Evolutionary conservation across 2,329 filamentous ascomycete species (phyloP).

Genomic region (Sporothrix phasma): DNA sequence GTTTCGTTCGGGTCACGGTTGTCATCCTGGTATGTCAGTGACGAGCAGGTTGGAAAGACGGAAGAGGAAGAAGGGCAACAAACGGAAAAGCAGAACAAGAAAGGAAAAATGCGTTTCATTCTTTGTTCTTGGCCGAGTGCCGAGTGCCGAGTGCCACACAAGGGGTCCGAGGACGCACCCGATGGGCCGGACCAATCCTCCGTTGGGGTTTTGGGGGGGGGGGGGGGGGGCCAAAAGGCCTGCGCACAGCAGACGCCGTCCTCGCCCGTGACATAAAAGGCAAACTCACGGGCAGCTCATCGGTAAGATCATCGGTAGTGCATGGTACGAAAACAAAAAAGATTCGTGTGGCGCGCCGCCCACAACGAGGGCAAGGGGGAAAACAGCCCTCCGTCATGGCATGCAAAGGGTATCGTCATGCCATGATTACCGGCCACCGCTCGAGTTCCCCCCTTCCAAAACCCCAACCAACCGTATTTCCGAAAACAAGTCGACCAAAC

Average conservation of each 20-base stretch:
- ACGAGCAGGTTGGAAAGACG: neutral
- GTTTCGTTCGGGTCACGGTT: neutral
- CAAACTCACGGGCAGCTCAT: neutral
- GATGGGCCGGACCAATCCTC: too few relatives aligned
- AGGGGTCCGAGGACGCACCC: neutral
- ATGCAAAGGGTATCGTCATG: neutral
- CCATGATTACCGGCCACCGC: neutral
- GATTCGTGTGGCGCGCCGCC: neutral
- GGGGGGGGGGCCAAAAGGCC: too few relatives aligned
- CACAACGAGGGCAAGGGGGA: neutral
- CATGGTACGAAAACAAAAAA: too few relatives aligned
- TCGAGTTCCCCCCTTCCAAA: too few relatives aligned
- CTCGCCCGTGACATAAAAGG: neutral
- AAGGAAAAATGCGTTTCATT: neutral
- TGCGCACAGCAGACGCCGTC: neutral
- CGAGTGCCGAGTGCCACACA: neutral
- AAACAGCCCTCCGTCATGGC: neutral
- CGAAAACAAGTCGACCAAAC: neutral
- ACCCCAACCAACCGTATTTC: too few relatives aligned
- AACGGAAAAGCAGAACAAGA: neutral
- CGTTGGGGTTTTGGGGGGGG: too few relatives aligned
- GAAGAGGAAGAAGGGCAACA: neutral
- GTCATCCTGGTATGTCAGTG: conserved; percentile 2
- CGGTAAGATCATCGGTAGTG: too few relatives aligned
- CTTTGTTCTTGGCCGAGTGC: neutral